Evolutionary conservation across 169 alveolate genomes (phyloP).

Genomic region (Cryptosporidium tyzzeri): DNA sequence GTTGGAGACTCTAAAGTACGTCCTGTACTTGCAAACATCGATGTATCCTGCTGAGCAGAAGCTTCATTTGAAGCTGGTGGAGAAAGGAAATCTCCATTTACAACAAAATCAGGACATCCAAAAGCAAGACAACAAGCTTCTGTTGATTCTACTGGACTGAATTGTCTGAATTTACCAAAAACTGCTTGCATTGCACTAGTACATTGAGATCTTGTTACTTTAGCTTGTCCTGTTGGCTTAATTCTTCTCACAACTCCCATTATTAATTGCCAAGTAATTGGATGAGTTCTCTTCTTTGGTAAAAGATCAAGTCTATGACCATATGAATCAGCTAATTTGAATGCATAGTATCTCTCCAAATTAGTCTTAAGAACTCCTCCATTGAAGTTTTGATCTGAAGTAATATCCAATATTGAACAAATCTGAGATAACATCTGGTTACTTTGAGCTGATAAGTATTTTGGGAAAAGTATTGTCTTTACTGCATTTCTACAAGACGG

Average conservation of each 20-base stretch:
- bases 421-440: constrained; percentile 35
- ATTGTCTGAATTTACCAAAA: constrained; percentile 64
- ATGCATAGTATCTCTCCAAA: constrained; percentile 53
- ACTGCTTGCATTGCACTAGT: constrained; percentile 62
- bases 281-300: constrained; percentile 57
- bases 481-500: constrained; percentile 72
- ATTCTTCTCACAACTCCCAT: constrained; percentile 57
- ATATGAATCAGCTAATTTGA: constrained; percentile 55
- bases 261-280: constrained; percentile 53
- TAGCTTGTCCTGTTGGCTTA: constrained; percentile 1
- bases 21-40: neutral
- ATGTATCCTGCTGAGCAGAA: neutral
- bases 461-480: constrained; percentile 53
- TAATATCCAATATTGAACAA: constrained; percentile 54
- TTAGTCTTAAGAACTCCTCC: constrained; percentile 70
- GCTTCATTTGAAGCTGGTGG: constrained; percentile 71
- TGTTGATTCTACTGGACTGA: constrained; percentile 28
- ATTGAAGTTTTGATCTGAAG: constrained; percentile 51
- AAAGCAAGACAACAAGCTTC: constrained; percentile 70
- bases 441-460: constrained; percentile 55
- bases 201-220: constrained; percentile 41
- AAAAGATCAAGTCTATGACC: constrained; percentile 65
- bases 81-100: constrained; percentile 34
- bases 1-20: neutral
- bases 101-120: constrained; percentile 34